Evolutionary conservation across 768 basidiomycete species (phyloP).

Genomic region (Leccinum disarticulatum): DNA sequence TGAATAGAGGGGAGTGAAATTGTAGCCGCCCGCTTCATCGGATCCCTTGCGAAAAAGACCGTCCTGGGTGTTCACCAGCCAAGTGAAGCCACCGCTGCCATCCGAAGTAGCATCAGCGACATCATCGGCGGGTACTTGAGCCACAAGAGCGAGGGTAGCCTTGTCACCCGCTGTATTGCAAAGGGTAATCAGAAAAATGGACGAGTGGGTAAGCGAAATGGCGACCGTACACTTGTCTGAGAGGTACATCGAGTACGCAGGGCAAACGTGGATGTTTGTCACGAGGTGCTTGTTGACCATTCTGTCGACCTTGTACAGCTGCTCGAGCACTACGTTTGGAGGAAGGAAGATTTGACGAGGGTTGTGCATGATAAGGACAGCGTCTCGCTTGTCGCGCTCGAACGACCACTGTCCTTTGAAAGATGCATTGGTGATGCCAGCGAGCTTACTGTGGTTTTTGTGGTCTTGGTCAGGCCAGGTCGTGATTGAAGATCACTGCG

Average conservation of each 20-base stretch:
- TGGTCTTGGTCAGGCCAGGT: background rate
- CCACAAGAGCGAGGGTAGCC: conserved; percentile 22
- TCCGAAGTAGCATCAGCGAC: background rate
- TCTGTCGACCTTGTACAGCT: conserved; percentile 25
- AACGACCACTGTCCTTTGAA: conserved; percentile 36
- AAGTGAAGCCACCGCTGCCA: conserved; percentile 5
- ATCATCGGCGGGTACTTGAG: conserved; percentile 10
- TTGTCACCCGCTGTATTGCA: conserved; percentile 20
- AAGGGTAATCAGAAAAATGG: background rate
- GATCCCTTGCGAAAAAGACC: conserved; percentile 21
- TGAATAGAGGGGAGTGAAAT: conserved; percentile 23
- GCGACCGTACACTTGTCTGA: conserved; percentile 25
- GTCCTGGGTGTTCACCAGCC: conserved; percentile 19
- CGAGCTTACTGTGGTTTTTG: conserved; percentile 4
- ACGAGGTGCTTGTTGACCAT: conserved; percentile 33
- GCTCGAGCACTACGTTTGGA: conserved; percentile 23
- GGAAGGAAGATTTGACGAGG: conserved; percentile 28
- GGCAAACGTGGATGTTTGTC: conserved; percentile 31
- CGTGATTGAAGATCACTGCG: background rate
- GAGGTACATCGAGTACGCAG: conserved; percentile 34
- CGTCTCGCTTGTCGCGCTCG: conserved; percentile 25
- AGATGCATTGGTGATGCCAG: conserved; percentile 25
- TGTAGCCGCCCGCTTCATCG: conserved; percentile 12
- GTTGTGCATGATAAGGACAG: conserved; percentile 33
- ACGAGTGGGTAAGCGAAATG: background rate